Evolutionary conservation across 108 stramenopile genomes (phyloP).

Genomic region (Craspedostauros australis): DNA sequence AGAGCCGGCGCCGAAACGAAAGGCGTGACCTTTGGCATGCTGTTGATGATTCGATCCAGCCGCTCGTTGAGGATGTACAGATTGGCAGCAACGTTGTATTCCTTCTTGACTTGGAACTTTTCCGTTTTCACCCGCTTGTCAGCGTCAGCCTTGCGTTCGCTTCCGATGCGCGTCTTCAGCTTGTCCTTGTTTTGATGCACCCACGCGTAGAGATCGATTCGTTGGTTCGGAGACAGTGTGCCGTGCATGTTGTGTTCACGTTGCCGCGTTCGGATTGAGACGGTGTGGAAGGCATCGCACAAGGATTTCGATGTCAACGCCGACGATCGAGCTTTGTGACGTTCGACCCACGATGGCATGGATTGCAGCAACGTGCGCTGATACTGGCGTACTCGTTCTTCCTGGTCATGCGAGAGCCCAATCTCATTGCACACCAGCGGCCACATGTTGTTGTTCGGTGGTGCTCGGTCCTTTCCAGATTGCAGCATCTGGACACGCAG

Average conservation of each 20-base stretch:
- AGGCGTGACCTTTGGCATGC: conserved; percentile 20
- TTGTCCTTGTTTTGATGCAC: conserved; percentile 30
- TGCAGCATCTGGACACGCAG: conserved; percentile 56
- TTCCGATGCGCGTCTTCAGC: conserved; percentile 2
- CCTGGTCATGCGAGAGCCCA: conserved; percentile 86
- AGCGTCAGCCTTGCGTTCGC: neutral
- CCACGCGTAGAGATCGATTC: conserved; percentile 65
- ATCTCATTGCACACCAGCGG: conserved; percentile 89
- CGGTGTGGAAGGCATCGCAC: conserved; percentile 44
- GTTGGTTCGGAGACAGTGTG: conserved; percentile 52
- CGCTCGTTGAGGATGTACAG: conserved; percentile 77
- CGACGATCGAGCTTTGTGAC: conserved; percentile 68
- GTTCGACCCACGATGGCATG: conserved; percentile 56
- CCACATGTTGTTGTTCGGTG: conserved; percentile 83
- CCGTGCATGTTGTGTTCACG: conserved; percentile 26
- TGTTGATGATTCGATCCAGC: conserved; percentile 39
- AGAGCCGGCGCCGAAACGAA: conserved; percentile 23
- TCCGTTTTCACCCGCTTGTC: conserved; percentile 12
- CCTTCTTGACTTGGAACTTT: conserved; percentile 33
- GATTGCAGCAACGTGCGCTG: conserved; percentile 56
- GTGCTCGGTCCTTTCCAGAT: conserved; percentile 50
- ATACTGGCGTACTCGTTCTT: conserved; percentile 71
- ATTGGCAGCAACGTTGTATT: conserved; percentile 73
- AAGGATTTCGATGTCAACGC: conserved; percentile 49
- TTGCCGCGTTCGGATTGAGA: conserved; percentile 34